These are phyloP conservation scores for Hymenotorrendiella dingleyae DNA, from an alignment of 2,329 filamentous ascomycete genomes.

Conservation along the genomic window DNA sequence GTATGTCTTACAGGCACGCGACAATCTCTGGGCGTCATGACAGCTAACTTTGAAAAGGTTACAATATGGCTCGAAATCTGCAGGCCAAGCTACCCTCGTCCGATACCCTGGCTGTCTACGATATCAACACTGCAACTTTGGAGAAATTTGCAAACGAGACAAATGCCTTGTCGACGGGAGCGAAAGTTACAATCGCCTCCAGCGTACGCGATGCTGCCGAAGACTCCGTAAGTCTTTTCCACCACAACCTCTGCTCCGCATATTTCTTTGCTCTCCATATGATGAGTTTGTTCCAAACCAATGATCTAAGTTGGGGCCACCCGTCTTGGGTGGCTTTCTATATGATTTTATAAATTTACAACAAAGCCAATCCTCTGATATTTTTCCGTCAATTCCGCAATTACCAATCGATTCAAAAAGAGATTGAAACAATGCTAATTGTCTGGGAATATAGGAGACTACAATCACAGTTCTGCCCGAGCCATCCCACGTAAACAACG, in stretches of 20 bases:
- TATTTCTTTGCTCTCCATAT: constrained; percentile 23
- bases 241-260: neutral
- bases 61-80: constrained; percentile 67
- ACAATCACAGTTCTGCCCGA: constrained; percentile 88
- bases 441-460: constrained; percentile 57
- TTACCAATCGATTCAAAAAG: constrained; percentile 1
- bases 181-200: constrained; percentile 48
- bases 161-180: constrained; percentile 31
- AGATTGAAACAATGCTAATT: constrained; percentile 12
- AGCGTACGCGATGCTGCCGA: constrained; percentile 58
- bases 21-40: constrained; percentile 4
- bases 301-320: constrained; percentile 73
- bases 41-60: constrained; percentile 42
- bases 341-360: constrained; percentile 53
- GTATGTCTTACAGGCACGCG: constrained; percentile 33
- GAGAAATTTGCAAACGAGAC: constrained; percentile 49
- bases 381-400: constrained; percentile 8
- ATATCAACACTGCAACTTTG: constrained; percentile 54
- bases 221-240: constrained; percentile 51
- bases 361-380: constrained; percentile 73
- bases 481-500: constrained; percentile 76
- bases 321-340: constrained; percentile 42
- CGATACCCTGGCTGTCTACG: constrained; percentile 59
- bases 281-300: constrained; percentile 48
- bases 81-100: constrained; percentile 57